phyloP scores from a whole-genome alignment of 495 filamentous ascomycete species.

The Penicillium cataractarum region DNA sequence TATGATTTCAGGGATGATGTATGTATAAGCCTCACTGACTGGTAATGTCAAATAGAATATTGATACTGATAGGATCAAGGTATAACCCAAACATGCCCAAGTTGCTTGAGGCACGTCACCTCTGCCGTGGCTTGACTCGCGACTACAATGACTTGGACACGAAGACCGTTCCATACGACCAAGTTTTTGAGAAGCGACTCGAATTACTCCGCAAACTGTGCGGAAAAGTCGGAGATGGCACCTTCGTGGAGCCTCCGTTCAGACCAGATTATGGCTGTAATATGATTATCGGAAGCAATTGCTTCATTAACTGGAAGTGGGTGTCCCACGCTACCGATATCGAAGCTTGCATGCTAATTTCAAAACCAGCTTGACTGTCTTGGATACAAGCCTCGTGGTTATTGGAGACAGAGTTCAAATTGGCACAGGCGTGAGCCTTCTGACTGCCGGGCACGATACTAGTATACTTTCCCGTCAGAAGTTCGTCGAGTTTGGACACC shows the following conservation, averaged over 20 bases:
- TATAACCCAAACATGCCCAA: slow-evolving; percentile 45
- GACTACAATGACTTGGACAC: slow-evolving; percentile 54
- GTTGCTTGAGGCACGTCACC: slow-evolving; percentile 43
- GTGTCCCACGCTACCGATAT: not conserved
- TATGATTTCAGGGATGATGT: slow-evolving; percentile 53
- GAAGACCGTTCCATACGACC: slow-evolving; percentile 36
- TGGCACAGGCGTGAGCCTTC: slow-evolving; percentile 73
- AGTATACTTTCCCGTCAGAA: slow-evolving; percentile 67
- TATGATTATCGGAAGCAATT: slow-evolving; percentile 48
- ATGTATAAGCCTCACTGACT: slow-evolving; percentile 1
- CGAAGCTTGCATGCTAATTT: not conserved
- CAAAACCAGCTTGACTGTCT: slow-evolving; percentile 52
- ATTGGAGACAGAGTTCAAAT: slow-evolving; percentile 77
- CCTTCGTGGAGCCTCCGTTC: slow-evolving; percentile 54
- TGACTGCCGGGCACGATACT: slow-evolving; percentile 70
- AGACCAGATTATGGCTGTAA: slow-evolving; percentile 58
- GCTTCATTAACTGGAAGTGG: slow-evolving; percentile 55
- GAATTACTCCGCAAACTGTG: slow-evolving; percentile 43
- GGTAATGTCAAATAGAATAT: not conserved
- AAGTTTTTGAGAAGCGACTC: slow-evolving; percentile 34
- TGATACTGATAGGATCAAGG: slow-evolving; percentile 16
- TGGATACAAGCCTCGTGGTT: slow-evolving; percentile 74
- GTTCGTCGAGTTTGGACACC: slow-evolving; percentile 72
- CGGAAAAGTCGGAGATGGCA: slow-evolving; percentile 44
- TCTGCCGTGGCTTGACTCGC: slow-evolving; percentile 39